These are phyloP conservation scores for Fonsecaea multimorphosa DNA, from an alignment of 2,329 filamentous ascomycete genomes.

Conservation along the genomic window DNA sequence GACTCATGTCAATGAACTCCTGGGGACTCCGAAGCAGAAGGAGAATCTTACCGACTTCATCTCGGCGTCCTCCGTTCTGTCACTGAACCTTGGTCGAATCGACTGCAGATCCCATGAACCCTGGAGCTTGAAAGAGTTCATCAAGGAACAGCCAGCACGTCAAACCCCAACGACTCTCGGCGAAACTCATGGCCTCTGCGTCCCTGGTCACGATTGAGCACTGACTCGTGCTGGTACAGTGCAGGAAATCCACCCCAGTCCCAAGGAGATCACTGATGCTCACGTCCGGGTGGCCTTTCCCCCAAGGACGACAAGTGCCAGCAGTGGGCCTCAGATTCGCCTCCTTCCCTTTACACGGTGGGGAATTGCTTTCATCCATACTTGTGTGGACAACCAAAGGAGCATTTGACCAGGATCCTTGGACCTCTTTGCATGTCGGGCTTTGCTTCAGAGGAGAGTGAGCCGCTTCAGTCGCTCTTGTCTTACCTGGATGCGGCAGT, in stretches of 20 bases:
- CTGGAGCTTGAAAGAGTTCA: conserved; percentile 85
- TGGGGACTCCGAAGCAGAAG: conserved; percentile 93
- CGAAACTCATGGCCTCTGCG: background rate
- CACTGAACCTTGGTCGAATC: conserved; percentile 84
- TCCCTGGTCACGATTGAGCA: background rate
- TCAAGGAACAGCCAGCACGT: conserved; percentile 74
- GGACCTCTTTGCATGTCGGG: background rate
- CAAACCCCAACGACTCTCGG: background rate
- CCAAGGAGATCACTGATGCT: background rate
- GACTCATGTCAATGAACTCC: conserved; percentile 90
- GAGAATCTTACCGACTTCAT: conserved; percentile 91
- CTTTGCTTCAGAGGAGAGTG: background rate
- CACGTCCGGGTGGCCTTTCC: background rate
- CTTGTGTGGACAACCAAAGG: background rate
- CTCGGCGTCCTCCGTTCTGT: conserved; percentile 85
- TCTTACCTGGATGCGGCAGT: background rate
- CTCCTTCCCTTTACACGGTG: background rate
- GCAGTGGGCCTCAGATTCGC: background rate
- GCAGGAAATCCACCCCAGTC: background rate
- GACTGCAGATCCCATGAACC: conserved; percentile 96
- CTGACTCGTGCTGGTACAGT: background rate
- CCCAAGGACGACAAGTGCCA: background rate
- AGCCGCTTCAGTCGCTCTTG: background rate
- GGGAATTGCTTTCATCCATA: background rate
- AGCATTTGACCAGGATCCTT: background rate